Base-by-base conservation (phyloP, 2,329 filamentous ascomycete genomes). In the Epichloe aotearoae region DNA sequence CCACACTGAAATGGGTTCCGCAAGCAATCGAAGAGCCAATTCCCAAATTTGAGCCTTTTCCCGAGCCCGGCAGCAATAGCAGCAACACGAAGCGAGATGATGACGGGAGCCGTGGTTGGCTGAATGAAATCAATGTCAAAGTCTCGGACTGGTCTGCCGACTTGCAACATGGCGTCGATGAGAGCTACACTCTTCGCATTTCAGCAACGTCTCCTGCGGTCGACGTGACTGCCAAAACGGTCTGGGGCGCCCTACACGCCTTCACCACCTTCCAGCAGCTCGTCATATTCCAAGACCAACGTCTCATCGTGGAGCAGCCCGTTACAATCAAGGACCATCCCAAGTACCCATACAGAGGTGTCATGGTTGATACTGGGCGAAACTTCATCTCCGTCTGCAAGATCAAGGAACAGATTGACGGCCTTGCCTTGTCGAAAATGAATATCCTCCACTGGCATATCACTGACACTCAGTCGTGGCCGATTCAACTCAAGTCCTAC, bases 361-460 rank as follows among this genome's bases (percentile, higher is more conserved):
- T 77, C 59, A 76, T 79, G 74, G 58, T 79, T 11, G 75, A 79
- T 52, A 70, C 69, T 2, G 75, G 71, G 8, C 74, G 75, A 46
- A 79, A 79, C 60, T 79, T 72, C 59, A 70, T 78, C 52, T 70
- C 70, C 34, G 58, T 73, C 36, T 55, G 56, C 52, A 79, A 78
- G 63, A 73, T 78, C 53, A 58, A 66, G 15, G 75, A 79, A 61
- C 75, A 79, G 58, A 68, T 79, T 50, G 69, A 77, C 51, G 75
- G 70, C 51, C 72, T 79, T 68, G 67, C 75, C 7, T 65, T 78
- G 45, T 72, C 75, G 50, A 80, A 80, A 64, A 66, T 80, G 54
- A 80, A 79, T 54, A 67, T 77, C 15, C 64, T 80, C 38, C 76
- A 80, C 59, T 79, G 75, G 75, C 76, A 80, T 62, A 61, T 79